Conservation (phyloP, 1,284 basidiomycete genomes). For the Moniliophthora roreri region DNA sequence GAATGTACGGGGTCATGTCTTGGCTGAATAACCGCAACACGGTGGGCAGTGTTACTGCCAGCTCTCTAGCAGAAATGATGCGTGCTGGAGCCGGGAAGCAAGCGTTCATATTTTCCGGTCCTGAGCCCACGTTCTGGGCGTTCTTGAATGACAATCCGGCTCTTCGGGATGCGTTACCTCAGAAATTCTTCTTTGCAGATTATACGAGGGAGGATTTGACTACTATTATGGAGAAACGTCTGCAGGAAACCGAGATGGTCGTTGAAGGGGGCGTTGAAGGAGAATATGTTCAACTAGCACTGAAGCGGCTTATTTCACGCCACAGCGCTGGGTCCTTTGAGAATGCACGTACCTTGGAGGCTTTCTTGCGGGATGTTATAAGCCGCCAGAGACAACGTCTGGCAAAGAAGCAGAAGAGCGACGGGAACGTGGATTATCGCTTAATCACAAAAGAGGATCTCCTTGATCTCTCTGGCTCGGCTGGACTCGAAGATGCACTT, state of each 20-base stretch:
- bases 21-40: slow-evolving; percentile 28
- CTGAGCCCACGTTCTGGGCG: slow-evolving; percentile 68
- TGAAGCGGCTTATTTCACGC: slow-evolving; percentile 53
- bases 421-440: slow-evolving; percentile 42
- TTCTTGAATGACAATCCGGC: slow-evolving; percentile 76
- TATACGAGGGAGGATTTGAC: slow-evolving; percentile 56
- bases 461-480: slow-evolving; percentile 45
- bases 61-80: slow-evolving; percentile 69
- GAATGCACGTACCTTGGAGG: slow-evolving; percentile 59
- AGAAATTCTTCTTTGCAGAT: slow-evolving; percentile 57
- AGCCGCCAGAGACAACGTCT: slow-evolving; percentile 40
- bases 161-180: slow-evolving; percentile 59
- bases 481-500: slow-evolving; percentile 43
- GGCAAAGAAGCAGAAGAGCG: too few relatives aligned
- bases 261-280: slow-evolving; percentile 55
- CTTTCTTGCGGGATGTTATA: slow-evolving; percentile 34
- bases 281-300: slow-evolving; percentile 53
- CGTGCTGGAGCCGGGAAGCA: slow-evolving; percentile 62
- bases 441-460: slow-evolving; percentile 51
- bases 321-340: slow-evolving; percentile 58
- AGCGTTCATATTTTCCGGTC: slow-evolving; percentile 71
- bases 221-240: slow-evolving; percentile 50
- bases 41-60: slow-evolving; percentile 20
- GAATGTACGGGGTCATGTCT: slow-evolving; percentile 21
- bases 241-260: slow-evolving; percentile 51